Evolutionary conservation across 2,329 filamentous ascomycete genomes (phyloP).

Genomic region (Calonectria hawksworthii): DNA sequence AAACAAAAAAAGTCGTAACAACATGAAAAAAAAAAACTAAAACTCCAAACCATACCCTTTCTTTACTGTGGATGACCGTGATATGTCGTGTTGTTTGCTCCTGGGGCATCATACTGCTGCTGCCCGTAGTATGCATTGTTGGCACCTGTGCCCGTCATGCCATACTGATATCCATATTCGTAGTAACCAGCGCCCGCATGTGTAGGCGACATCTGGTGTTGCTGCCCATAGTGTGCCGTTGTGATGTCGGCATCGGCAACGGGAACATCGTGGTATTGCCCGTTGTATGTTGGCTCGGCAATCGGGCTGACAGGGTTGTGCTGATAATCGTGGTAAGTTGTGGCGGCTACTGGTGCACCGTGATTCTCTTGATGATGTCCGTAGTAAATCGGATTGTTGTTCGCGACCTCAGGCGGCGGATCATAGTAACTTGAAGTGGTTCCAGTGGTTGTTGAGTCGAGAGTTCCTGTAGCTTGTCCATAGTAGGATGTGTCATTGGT

Average conservation of each 20-base stretch:
- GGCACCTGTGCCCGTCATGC: background rate
- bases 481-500: background rate
- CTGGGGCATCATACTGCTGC: background rate
- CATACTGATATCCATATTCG: background rate
- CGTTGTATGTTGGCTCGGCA: background rate
- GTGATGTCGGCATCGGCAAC: conserved; percentile 4
- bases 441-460: background rate
- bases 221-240: background rate
- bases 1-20: background rate
- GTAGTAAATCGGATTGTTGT: background rate
- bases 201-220: background rate
- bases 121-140: background rate
- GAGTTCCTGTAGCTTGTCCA: background rate
- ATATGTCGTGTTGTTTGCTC: background rate
- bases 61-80: background rate
- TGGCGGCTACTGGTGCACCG: background rate
- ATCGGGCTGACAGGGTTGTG: background rate
- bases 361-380: background rate
- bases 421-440: background rate
- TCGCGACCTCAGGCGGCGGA: background rate
- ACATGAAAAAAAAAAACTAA: background rate
- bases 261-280: background rate
- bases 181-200: background rate
- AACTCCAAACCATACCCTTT: background rate
- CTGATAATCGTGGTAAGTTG: background rate